phyloP scores from a whole-genome alignment of 2,329 filamentous ascomycete species.

The Penicillium polonicum region DNA sequence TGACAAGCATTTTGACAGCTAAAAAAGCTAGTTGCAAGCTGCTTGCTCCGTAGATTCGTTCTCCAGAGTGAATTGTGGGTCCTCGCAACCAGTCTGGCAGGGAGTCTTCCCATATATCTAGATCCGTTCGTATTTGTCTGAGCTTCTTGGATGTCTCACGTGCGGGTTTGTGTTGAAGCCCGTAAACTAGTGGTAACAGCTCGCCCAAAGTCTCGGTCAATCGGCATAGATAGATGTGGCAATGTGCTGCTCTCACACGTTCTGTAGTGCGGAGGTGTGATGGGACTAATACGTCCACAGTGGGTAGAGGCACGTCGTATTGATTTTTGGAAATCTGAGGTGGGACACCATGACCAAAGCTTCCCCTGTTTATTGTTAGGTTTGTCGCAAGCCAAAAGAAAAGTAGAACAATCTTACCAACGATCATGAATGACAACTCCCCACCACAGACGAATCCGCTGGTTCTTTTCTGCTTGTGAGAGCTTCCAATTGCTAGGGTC shows the following conservation, averaged over 20 bases:
- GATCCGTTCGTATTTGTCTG: conserved; percentile 46
- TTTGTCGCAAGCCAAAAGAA: neutral
- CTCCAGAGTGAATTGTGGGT: conserved; percentile 33
- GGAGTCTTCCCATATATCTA: conserved; percentile 48
- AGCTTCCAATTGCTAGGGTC: conserved; percentile 56
- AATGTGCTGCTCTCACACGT: conserved; percentile 48
- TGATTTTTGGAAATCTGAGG: conserved; percentile 54
- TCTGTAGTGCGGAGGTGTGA: conserved; percentile 40
- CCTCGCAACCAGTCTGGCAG: conserved; percentile 45
- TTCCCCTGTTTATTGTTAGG: conserved; percentile 43
- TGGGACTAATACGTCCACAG: conserved; percentile 42
- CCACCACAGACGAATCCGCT: conserved; percentile 57
- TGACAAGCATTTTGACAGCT: conserved; percentile 49
- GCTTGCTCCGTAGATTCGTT: conserved; percentile 42
- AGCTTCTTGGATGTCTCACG: conserved; percentile 47
- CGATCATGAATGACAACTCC: conserved; percentile 57
- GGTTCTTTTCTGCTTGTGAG: conserved; percentile 50
- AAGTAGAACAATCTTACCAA: conserved; percentile 38
- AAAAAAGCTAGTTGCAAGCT: conserved; percentile 48
- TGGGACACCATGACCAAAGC: conserved; percentile 56
- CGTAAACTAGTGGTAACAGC: conserved; percentile 47
- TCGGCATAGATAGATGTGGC: conserved; percentile 54
- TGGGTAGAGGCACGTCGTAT: conserved; percentile 57
- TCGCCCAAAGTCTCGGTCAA: conserved; percentile 50
- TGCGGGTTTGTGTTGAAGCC: conserved; percentile 43